Conservation (phyloP, 768 basidiomycete genomes). For the Hemileccinum impolitum region DNA sequence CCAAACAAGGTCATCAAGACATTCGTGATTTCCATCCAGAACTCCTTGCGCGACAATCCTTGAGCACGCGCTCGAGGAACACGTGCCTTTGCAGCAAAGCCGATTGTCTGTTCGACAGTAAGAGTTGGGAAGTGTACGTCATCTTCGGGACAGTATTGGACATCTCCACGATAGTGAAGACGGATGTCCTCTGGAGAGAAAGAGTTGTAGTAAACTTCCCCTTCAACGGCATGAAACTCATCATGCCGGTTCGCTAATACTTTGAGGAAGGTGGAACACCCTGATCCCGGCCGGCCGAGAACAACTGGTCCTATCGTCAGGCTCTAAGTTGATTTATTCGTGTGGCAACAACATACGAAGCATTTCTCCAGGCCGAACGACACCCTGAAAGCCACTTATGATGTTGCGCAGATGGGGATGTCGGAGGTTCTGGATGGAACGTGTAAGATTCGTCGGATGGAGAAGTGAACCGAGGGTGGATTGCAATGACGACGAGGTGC, state of each 20-base stretch:
- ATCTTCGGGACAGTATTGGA: slow-evolving; percentile 60
- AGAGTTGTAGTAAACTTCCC: slow-evolving; percentile 74
- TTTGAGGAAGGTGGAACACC: slow-evolving; percentile 84
- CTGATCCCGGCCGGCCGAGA: slow-evolving; percentile 80
- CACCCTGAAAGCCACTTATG: slow-evolving; percentile 51
- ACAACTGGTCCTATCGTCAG: slow-evolving; percentile 50
- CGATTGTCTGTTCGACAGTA: slow-evolving; percentile 73
- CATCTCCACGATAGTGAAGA: slow-evolving; percentile 72
- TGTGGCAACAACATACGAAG: slow-evolving; percentile 49
- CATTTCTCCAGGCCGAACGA: slow-evolving; percentile 64
- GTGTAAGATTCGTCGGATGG: slow-evolving; percentile 46
- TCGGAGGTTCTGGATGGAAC: slow-evolving; percentile 41
- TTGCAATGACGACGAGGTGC: slow-evolving; percentile 52
- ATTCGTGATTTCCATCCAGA: slow-evolving; percentile 32
- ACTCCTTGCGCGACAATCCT: slow-evolving; percentile 36
- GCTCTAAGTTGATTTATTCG: neutral
- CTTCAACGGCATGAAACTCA: slow-evolving; percentile 65
- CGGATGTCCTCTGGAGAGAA: slow-evolving; percentile 61
- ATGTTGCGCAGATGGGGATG: slow-evolving; percentile 63
- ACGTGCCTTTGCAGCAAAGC: slow-evolving; percentile 65
- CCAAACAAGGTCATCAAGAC: slow-evolving; percentile 71
- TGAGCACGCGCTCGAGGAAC: slow-evolving; percentile 54
- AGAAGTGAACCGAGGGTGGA: slow-evolving; percentile 61
- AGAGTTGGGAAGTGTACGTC: slow-evolving; percentile 38
- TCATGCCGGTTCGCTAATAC: slow-evolving; percentile 70